phyloP scores from a whole-genome alignment of 306 rosid genomes.

The Astragalus glycyphyllos region DNA sequence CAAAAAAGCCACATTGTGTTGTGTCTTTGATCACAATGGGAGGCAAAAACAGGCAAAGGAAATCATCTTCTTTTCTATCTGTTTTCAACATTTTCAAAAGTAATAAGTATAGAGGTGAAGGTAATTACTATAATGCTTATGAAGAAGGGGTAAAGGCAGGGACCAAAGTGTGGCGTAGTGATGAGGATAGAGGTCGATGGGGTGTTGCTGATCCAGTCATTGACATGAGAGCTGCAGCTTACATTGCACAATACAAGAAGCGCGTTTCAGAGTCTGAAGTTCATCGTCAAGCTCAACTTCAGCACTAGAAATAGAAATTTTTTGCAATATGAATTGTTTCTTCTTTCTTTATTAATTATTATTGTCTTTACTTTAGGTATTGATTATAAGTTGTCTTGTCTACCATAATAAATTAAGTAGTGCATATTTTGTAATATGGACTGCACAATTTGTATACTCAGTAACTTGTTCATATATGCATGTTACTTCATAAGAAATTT shows the following conservation, averaged over 20 bases:
- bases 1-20: background rate
- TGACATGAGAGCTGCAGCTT: conserved; percentile 68
- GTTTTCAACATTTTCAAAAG: conserved; percentile 68
- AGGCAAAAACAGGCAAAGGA: conserved; percentile 65
- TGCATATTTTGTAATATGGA: background rate
- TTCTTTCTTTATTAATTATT: background rate
- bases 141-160: conserved; percentile 50
- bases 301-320: conserved; percentile 27
- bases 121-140: conserved; percentile 23
- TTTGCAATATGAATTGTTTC: background rate
- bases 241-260: conserved; percentile 58
- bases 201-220: conserved; percentile 80
- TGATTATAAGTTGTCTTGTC: conserved; percentile 39
- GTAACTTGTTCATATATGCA: background rate
- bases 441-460: background rate
- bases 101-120: conserved; percentile 37
- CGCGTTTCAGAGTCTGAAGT: conserved; percentile 59
- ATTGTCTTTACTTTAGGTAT: conserved; percentile 13
- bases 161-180: conserved; percentile 79
- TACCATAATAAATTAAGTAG: conserved; percentile 26
- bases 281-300: conserved; percentile 52
- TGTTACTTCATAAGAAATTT: background rate
- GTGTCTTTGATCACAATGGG: conserved; percentile 45
- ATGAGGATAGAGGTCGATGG: conserved; percentile 64
- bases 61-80: conserved; percentile 61